A percentile compares a stretch with the other conserved stretches of the same genome.
Evolutionary conservation across 768 basidiomycete species (phyloP).

Genomic region (Suillus hirtellus): DNA sequence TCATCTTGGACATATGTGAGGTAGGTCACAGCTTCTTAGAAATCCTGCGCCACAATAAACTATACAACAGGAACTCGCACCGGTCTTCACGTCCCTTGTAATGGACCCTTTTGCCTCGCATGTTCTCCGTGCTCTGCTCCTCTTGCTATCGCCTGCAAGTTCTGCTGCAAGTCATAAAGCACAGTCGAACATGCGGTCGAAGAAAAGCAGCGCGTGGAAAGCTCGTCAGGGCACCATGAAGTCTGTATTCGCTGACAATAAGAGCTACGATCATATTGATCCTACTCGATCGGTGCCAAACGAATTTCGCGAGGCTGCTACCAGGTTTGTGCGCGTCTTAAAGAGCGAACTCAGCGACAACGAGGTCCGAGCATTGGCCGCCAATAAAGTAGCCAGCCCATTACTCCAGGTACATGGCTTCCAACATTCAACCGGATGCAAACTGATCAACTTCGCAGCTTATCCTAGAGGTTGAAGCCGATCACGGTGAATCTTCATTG

Average conservation of each 20-base stretch:
- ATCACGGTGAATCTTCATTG: constrained; percentile 55
- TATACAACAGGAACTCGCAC: constrained; percentile 63
- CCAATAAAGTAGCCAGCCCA: constrained; percentile 76
- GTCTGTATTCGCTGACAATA: constrained; percentile 63
- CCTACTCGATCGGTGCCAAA: constrained; percentile 36
- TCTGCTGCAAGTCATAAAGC: constrained; percentile 40
- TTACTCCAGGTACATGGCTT: constrained; percentile 58
- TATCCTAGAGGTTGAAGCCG: constrained; percentile 79
- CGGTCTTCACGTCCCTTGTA: constrained; percentile 61
- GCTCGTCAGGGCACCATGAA: constrained; percentile 78
- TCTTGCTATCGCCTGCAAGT: constrained; percentile 69
- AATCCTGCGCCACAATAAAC: constrained; percentile 14
- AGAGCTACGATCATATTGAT: constrained; percentile 36
- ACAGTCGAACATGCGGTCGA: constrained; percentile 64
- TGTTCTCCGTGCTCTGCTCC: constrained; percentile 76
- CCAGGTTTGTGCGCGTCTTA: constrained; percentile 51
- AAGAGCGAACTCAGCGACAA: constrained; percentile 59
- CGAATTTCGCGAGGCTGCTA: constrained; percentile 49
- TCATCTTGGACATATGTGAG: constrained; percentile 64
- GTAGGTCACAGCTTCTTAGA: constrained; percentile 38
- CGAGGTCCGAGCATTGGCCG: constrained; percentile 76
- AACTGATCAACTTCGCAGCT: constrained; percentile 48
- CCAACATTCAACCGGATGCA: constrained; percentile 12
- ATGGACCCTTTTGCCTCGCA: constrained; percentile 92
- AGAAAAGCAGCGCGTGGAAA: constrained; percentile 83